Evolutionary conservation across 1,139 yeast species (phyloP), one percentile per base, ranked within the genome.

Genomic region (Arxiozyma heterogenica): DNA sequence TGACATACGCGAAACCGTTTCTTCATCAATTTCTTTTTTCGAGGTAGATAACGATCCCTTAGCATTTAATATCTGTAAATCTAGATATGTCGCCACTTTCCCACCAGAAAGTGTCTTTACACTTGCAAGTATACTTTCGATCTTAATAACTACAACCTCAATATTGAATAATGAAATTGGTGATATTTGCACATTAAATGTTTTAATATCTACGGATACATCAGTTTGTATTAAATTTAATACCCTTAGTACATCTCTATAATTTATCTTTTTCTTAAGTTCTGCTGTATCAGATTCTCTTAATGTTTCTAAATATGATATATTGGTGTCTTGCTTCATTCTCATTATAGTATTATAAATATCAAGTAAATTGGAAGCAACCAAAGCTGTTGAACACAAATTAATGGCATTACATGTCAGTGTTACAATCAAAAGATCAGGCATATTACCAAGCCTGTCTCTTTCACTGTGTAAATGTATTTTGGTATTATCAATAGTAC

Each of bases 281-380:
- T 60, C 64, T n/a, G 60, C 47, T 1, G 65, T 53, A 53, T 64
- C 63, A 0, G 70, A 64, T 51, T 64, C 70, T 43, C 64, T 62
- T 53, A 72, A 73, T 3, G 87, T 87, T 59, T 89, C 95, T 54
- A 77, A 79, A 64, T 90, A 89, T 0, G 94, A 84, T 4, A 80
- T 75, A 59, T 76, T 77, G 59, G 82, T 85, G 56, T 89, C 96
- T 60, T 83, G 86, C 34, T 83, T 75, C 76, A 90, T 83, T 60
- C 96, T 76, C 50, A 79, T 71, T 25, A 88, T 72, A 0, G 94
- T 82, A 55, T 84, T 84, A 63, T 81, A 79, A 49, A 93, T 83
- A 70, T 91, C 96, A 59, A 84, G 75, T 39, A 88, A 73, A 63
- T 86, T 89, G 0, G 96, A 84, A 0, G 95, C 94, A 0, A 95